Evolutionary conservation across 371 early-diverging fungal species (phyloP).

Genomic region (Mortierella sp.): DNA sequence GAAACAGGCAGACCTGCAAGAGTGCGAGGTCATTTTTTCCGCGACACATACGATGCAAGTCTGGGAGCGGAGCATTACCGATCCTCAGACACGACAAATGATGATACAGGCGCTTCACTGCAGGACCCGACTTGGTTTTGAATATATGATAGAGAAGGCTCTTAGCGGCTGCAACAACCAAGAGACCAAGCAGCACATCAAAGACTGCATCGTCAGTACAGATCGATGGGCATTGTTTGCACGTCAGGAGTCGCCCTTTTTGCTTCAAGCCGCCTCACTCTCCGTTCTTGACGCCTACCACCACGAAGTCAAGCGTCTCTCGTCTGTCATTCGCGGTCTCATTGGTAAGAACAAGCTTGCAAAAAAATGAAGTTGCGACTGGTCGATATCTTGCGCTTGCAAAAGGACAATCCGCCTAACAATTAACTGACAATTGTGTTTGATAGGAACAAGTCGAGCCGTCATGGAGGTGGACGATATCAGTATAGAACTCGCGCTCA

Average conservation of each 20-base stretch:
- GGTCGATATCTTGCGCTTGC: background rate
- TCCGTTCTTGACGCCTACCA: constrained; percentile 25
- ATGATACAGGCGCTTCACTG: constrained; percentile 32
- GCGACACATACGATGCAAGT: constrained; percentile 24
- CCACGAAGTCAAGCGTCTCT: constrained; percentile 2
- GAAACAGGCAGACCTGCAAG: constrained; percentile 10
- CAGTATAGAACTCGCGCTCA: background rate
- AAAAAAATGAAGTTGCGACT: background rate
- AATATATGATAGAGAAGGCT: constrained; percentile 14
- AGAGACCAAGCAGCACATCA: constrained; percentile 12
- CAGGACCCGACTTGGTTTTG: constrained; percentile 27
- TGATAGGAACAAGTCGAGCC: constrained; percentile 16
- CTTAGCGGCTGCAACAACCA: constrained; percentile 12
- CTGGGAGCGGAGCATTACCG: constrained; percentile 22
- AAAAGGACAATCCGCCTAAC: background rate
- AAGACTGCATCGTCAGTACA: background rate
- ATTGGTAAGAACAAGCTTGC: constrained; percentile 12
- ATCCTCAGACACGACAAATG: constrained; percentile 9
- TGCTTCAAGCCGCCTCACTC: constrained; percentile 20
- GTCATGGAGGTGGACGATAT: constrained; percentile 21
- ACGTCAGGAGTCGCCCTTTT: constrained; percentile 15
- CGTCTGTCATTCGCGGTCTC: constrained; percentile 7
- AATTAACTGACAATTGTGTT: background rate
- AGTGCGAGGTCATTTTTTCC: constrained; percentile 20
- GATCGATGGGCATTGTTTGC: constrained; percentile 18